These are phyloP conservation scores for Cymbopogon flexuosus DNA, from an alignment of 202 grass and related monocot species.

Conservation along the genomic window DNA sequence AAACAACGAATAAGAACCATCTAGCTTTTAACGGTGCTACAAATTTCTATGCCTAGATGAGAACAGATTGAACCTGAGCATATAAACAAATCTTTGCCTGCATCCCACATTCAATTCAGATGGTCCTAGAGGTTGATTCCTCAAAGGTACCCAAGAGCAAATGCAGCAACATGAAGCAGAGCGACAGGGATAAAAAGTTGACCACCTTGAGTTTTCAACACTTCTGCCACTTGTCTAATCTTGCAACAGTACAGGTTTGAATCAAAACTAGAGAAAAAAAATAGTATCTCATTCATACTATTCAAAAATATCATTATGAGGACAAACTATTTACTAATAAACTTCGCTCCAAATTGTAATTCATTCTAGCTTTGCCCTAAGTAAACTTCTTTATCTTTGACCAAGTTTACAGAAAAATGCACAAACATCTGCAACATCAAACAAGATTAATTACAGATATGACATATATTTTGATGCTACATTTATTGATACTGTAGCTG, in stretches of 20 bases:
- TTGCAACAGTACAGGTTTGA: constrained; percentile 27
- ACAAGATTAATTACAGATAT: background rate
- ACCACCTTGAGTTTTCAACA: constrained; percentile 74
- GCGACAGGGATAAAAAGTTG: constrained; percentile 82
- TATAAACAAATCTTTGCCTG: constrained; percentile 50
- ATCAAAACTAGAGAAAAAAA: background rate
- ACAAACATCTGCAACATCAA: background rate
- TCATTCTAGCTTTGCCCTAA: background rate
- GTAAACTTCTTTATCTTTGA: background rate
- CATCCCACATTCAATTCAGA: constrained; percentile 98
- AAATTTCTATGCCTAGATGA: constrained; percentile 1
- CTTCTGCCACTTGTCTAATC: constrained; percentile 93
- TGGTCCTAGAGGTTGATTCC: constrained; percentile 89
- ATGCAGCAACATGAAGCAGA: constrained; percentile 75
- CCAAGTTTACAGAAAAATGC: background rate
- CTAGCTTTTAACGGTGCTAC: background rate
- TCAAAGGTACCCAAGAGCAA: constrained; percentile 87
- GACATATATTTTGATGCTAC: background rate
- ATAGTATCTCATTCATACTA: background rate
- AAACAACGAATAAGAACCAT: constrained; percentile 1
- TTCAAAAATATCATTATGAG: background rate
- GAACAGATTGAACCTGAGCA: constrained; percentile 12
- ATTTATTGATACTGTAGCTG: background rate
- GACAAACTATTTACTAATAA: background rate
- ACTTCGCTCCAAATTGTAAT: background rate